These are phyloP conservation scores for Aspergillus cavernicola DNA, from an alignment of 495 filamentous ascomycete species.

Conservation along the genomic window DNA sequence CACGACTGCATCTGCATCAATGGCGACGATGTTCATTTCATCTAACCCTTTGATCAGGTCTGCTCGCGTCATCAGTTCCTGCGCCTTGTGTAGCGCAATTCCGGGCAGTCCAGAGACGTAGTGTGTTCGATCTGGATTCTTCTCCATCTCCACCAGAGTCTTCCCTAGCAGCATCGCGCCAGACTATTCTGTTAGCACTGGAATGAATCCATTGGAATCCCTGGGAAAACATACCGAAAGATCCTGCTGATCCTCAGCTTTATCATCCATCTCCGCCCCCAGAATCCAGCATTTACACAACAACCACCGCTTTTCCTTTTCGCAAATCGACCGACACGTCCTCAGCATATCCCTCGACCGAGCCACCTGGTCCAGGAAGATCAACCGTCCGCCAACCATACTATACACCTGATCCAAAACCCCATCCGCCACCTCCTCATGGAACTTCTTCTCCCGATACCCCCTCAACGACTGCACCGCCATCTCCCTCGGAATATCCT, in stretches of 20 bases:
- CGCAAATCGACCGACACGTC: slow-evolving; percentile 74
- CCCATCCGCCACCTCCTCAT: slow-evolving; percentile 48
- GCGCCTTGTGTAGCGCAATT: slow-evolving; percentile 79
- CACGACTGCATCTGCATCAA: slow-evolving; percentile 82
- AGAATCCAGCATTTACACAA: slow-evolving; percentile 93
- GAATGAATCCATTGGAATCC: too few relatives aligned
- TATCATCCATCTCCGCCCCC: slow-evolving; percentile 91
- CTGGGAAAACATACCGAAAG: slow-evolving; percentile 71
- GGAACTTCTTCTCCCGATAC: slow-evolving; percentile 68
- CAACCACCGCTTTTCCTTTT: slow-evolving; percentile 88
- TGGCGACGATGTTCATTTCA: slow-evolving; percentile 91
- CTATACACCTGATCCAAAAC: slow-evolving; percentile 75
- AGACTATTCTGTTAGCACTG: slow-evolving; percentile 43
- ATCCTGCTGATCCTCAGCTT: slow-evolving; percentile 99
- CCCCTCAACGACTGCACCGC: slow-evolving; percentile 70
- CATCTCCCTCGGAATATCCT: slow-evolving; percentile 71
- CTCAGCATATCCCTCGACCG: slow-evolving; percentile 73
- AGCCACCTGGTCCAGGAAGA: slow-evolving; percentile 84
- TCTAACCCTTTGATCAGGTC: slow-evolving; percentile 93
- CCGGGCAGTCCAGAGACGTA: slow-evolving; percentile 74
- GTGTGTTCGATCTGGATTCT: slow-evolving; percentile 55
- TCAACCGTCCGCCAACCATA: slow-evolving; percentile 78
- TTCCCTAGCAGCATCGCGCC: slow-evolving; percentile 94
- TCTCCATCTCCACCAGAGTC: slow-evolving; percentile 75
- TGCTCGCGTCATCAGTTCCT: slow-evolving; percentile 89